Percentiles rank a stretch among this genome's conserved stretches.
These are phyloP conservation scores for Phialophora macrospora DNA, from an alignment of 2,329 filamentous ascomycete genomes.

Conservation along the genomic window DNA sequence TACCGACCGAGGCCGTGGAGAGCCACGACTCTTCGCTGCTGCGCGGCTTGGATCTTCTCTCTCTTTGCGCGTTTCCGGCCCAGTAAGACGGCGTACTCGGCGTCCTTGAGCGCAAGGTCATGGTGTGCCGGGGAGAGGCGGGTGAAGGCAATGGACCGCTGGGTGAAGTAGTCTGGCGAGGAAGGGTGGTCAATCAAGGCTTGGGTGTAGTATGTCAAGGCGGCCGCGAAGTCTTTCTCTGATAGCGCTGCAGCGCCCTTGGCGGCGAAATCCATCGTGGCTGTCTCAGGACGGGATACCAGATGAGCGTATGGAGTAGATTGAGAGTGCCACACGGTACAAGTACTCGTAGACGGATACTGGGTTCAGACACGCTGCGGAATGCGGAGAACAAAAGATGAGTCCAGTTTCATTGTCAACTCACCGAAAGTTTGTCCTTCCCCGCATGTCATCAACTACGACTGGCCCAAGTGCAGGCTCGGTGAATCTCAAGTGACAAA, in stretches of 20 bases:
- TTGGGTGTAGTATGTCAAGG: constrained; percentile 69
- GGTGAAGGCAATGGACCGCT: constrained; percentile 78
- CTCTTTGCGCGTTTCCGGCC: constrained; percentile 72
- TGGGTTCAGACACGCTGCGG: background rate
- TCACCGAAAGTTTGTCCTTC: background rate
- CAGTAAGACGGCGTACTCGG: constrained; percentile 66
- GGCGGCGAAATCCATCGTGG: constrained; percentile 57
- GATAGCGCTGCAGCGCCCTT: constrained; percentile 67
- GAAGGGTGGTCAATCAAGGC: constrained; percentile 67
- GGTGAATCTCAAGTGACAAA: background rate
- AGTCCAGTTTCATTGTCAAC: background rate
- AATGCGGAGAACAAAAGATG: background rate
- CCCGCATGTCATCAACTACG: background rate
- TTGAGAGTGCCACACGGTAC: background rate
- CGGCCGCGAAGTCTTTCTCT: constrained; percentile 66
- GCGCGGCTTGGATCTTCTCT: constrained; percentile 77
- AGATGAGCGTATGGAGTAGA: background rate
- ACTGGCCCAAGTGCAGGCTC: background rate
- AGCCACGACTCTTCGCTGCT: constrained; percentile 77
- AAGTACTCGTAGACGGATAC: background rate
- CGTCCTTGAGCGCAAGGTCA: constrained; percentile 71
- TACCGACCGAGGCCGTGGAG: constrained; percentile 72
- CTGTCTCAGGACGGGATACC: background rate
- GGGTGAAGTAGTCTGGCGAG: constrained; percentile 79
- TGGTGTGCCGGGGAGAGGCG: constrained; percentile 61